A percentile compares a stretch with the other conserved stretches of the same genome.
These are phyloP conservation scores for Paecilomyces sp. DNA, from an alignment of 2,329 filamentous ascomycete genomes.

Conservation along the genomic window DNA sequence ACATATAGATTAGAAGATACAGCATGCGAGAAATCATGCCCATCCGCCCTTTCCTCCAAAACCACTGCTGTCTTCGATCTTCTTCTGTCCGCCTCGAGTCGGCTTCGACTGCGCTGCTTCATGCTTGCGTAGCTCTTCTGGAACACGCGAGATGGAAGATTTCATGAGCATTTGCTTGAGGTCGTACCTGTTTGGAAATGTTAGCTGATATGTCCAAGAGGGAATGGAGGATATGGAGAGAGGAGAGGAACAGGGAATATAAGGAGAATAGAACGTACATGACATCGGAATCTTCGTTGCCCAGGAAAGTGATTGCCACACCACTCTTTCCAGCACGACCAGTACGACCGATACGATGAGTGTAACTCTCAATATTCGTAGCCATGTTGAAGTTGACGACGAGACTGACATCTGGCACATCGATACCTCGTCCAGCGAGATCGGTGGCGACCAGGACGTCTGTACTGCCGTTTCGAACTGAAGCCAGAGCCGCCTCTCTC, in stretches of 20 bases:
- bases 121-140: conserved; percentile 83
- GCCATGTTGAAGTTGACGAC: conserved; percentile 99
- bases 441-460: conserved; percentile 94
- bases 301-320: conserved; percentile 92
- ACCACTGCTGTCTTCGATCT: conserved; percentile 36
- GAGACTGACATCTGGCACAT: conserved; percentile 86
- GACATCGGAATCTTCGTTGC: conserved; percentile 80
- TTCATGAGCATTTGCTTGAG: conserved; percentile 93
- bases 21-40: conserved; percentile 1
- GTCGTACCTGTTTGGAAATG: conserved; percentile 53
- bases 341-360: conserved; percentile 91
- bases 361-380: conserved; percentile 84
- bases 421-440: conserved; percentile 92
- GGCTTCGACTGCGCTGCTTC: conserved; percentile 86
- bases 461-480: conserved; percentile 71
- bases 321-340: conserved; percentile 96
- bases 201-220: conserved; percentile 9
- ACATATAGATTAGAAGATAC: neutral
- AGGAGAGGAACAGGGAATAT: neutral
- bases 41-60: conserved; percentile 31
- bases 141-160: conserved; percentile 78
- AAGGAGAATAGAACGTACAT: conserved; percentile 47
- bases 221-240: conserved; percentile 1
- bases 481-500: conserved; percentile 82
- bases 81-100: conserved; percentile 39